Evolutionary conservation across 1,284 basidiomycete species (phyloP), one percentile per base, ranked within the genome.

Genomic region (Austroboletus niveus): DNA sequence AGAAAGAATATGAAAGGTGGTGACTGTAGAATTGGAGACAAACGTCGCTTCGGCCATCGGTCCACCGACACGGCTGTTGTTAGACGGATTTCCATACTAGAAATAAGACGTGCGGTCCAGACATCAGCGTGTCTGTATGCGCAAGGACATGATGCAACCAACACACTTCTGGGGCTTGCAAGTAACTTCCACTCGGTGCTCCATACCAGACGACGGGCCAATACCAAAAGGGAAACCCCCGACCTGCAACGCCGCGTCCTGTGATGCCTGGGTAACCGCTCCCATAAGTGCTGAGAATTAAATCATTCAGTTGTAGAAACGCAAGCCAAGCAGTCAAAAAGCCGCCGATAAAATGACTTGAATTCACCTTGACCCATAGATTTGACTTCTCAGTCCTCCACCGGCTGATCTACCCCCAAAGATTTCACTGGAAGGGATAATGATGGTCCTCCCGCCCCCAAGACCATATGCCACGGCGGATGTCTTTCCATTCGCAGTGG

Each of bases 31-130:
- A 17, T 56, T 72, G 1, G 82, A 82, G 2, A 64, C 52, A 64
- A 86, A 84, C 1, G 72, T 68, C 1, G 80, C 80, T 36, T 76
- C 72, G 36, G 69, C 66, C 66, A 83, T 73, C 1, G 72, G 60
- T 0, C 85, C 85, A 1, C 85, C 85, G 1, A 84, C 80, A 14
- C 85, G 77, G 48, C 72, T 78, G 0, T 73, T 69, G 60, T 82
- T 86, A 50, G 68, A 66, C 6, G 77, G 60, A 20, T 65, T 56
- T 47, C 82, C 85, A 56, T 82, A 87, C 84, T 85, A 52, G 6
- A 53, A 30, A 47, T 30, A 12, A 45, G 31, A 42, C 30, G 14
- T 36, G 48, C 30, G 42, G 34, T 27, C 27, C 15, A 4, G 32
- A 8, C 6, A 7, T 60, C 31, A 22, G 4, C 20, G 3, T 11